A percentile compares a stretch with the other conserved stretches of the same genome.
Evolutionary conservation across 1,284 basidiomycete genomes (phyloP).

Genomic region (Apiotrichum siamense): DNA sequence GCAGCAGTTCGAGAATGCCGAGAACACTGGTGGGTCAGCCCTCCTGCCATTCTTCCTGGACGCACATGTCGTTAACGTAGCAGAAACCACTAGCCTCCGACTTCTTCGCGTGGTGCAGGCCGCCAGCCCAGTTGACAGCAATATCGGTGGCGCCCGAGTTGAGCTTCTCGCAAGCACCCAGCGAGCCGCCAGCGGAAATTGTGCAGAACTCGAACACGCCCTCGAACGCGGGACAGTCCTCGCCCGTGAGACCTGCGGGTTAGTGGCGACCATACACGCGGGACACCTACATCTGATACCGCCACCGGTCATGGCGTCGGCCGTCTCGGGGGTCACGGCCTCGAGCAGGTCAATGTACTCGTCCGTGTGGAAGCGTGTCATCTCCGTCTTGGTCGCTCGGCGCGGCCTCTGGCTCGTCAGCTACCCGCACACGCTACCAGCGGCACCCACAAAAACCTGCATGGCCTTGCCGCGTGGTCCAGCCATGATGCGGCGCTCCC

Average conservation of each 20-base stretch:
- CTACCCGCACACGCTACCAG: background rate
- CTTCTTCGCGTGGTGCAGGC: slow-evolving; percentile 97
- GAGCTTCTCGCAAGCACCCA: slow-evolving; percentile 74
- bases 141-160: slow-evolving; percentile 81
- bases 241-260: slow-evolving; percentile 69
- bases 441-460: slow-evolving; percentile 76
- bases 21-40: slow-evolving; percentile 59
- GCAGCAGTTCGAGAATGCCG: slow-evolving; percentile 77
- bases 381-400: slow-evolving; percentile 70
- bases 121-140: slow-evolving; percentile 96
- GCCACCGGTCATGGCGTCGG: slow-evolving; percentile 72
- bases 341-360: slow-evolving; percentile 92
- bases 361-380: slow-evolving; percentile 94
- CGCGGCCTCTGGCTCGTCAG: slow-evolving; percentile 59
- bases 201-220: slow-evolving; percentile 96
- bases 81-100: slow-evolving; percentile 94
- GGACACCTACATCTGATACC: slow-evolving; percentile 67
- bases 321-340: slow-evolving; percentile 81
- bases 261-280: background rate
- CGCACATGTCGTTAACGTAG: slow-evolving; percentile 72
- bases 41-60: slow-evolving; percentile 2
- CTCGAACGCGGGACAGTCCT: slow-evolving; percentile 95
- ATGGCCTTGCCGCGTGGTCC: slow-evolving; percentile 54
- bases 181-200: slow-evolving; percentile 90
- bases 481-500: slow-evolving; percentile 26